Evolutionary conservation across 805 yeast genomes (phyloP), one percentile per base, ranked within the genome.

Genomic region (Ogataea glucozyma): DNA sequence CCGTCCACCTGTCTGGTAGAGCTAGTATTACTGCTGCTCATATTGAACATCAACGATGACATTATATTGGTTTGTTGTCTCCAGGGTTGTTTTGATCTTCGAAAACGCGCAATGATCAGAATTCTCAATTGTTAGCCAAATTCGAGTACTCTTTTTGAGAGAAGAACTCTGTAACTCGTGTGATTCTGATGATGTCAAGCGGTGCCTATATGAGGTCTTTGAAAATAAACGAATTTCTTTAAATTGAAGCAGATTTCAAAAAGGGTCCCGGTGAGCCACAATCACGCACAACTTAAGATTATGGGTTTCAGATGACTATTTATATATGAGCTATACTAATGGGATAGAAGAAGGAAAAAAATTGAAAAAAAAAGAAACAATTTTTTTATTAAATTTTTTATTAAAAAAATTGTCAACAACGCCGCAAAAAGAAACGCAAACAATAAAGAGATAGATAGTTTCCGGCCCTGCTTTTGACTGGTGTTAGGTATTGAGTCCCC

Each of bases 1-100:
- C 61, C 61, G 42, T 58, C 59, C 33, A 58, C 43, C 27, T 51
- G 56, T 45, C 56, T 52, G 18, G 56, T 50, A 14, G 47, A 32
- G 11, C 45, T 36, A 23, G 46, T 14, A 24, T 41, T 39, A n/a
- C n/a, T n/a, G 30, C 21, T 26, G 13, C 33, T 31, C 40, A 50
- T 26, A 26, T 52, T 46, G 26, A 35, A 52, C 33, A 47, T 35
- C 34, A 47, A 32, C 24, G 49, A 49, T n/a, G 47, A 46, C 52
- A 50, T 51, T 36, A 16, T 34, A 24, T 23, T 22, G 16, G 26
- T 19, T 26, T 24, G 32, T 26, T n/a, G 13, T 19, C 4, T 21
- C 6, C 30, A 13, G 10, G 24, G 10, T 14, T 27, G 6, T 6
- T 5, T 30, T 30, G 32, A 23, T 34, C 18, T 22, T 9, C 10